Conservation (phyloP, 129 eudicot species). For the Arctium minus region DNA sequence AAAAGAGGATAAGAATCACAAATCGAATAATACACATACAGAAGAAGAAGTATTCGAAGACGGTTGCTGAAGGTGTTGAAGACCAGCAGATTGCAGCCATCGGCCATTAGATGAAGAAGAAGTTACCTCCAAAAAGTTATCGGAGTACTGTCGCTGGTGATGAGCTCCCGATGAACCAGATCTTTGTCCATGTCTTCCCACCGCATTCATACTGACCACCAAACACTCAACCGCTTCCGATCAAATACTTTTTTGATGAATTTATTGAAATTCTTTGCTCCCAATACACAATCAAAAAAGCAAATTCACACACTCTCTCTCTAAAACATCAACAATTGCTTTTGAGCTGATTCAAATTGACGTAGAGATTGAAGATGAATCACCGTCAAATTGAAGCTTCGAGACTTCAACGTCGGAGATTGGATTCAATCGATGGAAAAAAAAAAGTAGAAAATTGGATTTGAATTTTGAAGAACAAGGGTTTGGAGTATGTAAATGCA, state of each 20-base stretch:
- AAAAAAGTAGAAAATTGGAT: neutral
- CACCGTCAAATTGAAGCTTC: conserved; percentile 9
- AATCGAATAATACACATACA: conserved; percentile 32
- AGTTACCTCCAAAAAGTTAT: conserved; percentile 54
- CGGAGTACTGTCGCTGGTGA: conserved; percentile 91
- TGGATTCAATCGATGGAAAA: conserved; percentile 5
- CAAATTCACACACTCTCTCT: neutral
- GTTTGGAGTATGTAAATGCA: conserved; percentile 22
- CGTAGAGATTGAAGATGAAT: neutral
- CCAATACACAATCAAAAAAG: neutral
- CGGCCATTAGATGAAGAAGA: conserved; percentile 65
- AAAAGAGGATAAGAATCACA: neutral
- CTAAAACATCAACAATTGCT: neutral
- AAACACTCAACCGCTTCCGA: neutral
- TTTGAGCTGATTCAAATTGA: conserved; percentile 4
- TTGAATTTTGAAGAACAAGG: conserved; percentile 29
- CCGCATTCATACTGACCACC: conserved; percentile 56
- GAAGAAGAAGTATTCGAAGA: conserved; percentile 40
- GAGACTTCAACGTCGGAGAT: neutral
- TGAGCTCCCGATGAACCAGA: conserved; percentile 73
- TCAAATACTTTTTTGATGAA: neutral
- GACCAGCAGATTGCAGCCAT: conserved; percentile 93
- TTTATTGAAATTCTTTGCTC: conserved; percentile 6
- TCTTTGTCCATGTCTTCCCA: conserved; percentile 72
- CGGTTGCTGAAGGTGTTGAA: conserved; percentile 79